A percentile compares a stretch with the other conserved stretches of the same genome.
These are phyloP conservation scores for Juglanconis sp. DNA, from an alignment of 2,329 filamentous ascomycete genomes.

Conservation along the genomic window DNA sequence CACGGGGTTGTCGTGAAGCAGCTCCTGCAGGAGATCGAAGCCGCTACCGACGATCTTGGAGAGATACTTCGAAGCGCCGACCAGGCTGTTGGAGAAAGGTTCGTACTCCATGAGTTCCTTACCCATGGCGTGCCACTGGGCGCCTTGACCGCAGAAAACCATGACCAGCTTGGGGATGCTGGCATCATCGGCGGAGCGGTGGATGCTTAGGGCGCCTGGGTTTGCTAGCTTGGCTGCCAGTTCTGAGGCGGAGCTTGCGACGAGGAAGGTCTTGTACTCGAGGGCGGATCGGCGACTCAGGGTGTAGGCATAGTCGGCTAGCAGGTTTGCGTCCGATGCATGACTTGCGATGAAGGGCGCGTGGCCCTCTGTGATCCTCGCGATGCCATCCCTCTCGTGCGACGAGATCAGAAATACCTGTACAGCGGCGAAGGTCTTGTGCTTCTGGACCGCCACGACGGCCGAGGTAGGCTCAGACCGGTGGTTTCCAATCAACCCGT, in stretches of 20 bases:
- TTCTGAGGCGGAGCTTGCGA: constrained; percentile 32
- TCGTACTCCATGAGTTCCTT: constrained; percentile 31
- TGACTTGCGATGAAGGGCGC: constrained; percentile 27
- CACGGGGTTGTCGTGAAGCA: constrained; percentile 1
- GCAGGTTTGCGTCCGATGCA: constrained; percentile 18
- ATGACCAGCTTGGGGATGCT: constrained; percentile 22
- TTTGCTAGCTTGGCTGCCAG: constrained; percentile 25
- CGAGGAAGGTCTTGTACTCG: constrained; percentile 39
- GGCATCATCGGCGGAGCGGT: constrained; percentile 5
- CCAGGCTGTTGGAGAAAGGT: constrained; percentile 27
- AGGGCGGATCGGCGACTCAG: constrained; percentile 43
- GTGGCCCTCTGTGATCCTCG: constrained; percentile 34
- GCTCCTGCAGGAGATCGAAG: constrained; percentile 24
- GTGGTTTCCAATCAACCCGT: constrained; percentile 34
- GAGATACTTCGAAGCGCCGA: constrained; percentile 28
- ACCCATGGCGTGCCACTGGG: constrained; percentile 37
- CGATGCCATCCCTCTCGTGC: constrained; percentile 39
- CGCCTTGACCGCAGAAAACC: constrained; percentile 35
- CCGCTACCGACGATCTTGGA: constrained; percentile 17
- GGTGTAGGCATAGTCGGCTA: constrained; percentile 44
- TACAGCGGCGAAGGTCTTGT: constrained; percentile 16
- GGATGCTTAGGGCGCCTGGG: not conserved
- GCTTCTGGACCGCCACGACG: not conserved
- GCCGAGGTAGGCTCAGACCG: constrained; percentile 24
- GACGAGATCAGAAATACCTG: constrained; percentile 43